Evolutionary conservation across 495 filamentous ascomycete species (phyloP).

Genomic region (Penicillium desertorum): DNA sequence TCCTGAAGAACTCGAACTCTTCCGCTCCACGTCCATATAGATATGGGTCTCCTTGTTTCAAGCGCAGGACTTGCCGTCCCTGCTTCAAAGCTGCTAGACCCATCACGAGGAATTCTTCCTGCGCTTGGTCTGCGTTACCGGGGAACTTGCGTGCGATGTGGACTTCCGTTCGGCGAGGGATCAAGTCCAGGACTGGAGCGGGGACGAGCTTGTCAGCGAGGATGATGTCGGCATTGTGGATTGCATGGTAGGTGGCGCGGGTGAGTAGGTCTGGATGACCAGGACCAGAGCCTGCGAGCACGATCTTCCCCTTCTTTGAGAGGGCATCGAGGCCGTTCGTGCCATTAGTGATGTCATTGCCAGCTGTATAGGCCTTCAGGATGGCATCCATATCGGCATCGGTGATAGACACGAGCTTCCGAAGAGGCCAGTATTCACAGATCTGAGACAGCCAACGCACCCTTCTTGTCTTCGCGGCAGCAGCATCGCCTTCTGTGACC

Average conservation of each 20-base stretch:
- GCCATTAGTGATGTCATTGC: conserved; percentile 24
- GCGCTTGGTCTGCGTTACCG: conserved; percentile 90
- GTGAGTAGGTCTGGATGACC: conserved; percentile 92
- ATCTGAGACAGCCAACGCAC: conserved; percentile 95
- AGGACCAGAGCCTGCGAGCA: conserved; percentile 90
- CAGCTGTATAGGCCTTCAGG: conserved; percentile 61
- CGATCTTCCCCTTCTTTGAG: conserved; percentile 60
- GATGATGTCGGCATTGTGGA: conserved; percentile 78
- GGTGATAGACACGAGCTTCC: conserved; percentile 71
- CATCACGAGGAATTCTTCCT: conserved; percentile 82
- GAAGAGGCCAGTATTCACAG: conserved; percentile 97
- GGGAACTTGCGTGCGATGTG: conserved; percentile 97
- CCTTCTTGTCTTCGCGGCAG: conserved; percentile 73
- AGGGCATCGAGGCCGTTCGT: conserved; percentile 22
- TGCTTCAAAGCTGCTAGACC: conserved; percentile 68
- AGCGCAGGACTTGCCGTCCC: conserved; percentile 76
- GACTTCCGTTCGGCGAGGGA: conserved; percentile 85
- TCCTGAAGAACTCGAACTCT: conserved; percentile 82
- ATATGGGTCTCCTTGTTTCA: conserved; percentile 97
- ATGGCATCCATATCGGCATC: conserved; percentile 76
- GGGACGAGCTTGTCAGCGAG: conserved; percentile 97
- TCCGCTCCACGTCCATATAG: conserved; percentile 93
- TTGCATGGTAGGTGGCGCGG: conserved; percentile 81
- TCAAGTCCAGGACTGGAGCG: conserved; percentile 76
- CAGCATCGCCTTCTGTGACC: conserved; percentile 67